phyloP scores from a whole-genome alignment of 352 stramenopile genomes.

The Phytophthora nicotianae region DNA sequence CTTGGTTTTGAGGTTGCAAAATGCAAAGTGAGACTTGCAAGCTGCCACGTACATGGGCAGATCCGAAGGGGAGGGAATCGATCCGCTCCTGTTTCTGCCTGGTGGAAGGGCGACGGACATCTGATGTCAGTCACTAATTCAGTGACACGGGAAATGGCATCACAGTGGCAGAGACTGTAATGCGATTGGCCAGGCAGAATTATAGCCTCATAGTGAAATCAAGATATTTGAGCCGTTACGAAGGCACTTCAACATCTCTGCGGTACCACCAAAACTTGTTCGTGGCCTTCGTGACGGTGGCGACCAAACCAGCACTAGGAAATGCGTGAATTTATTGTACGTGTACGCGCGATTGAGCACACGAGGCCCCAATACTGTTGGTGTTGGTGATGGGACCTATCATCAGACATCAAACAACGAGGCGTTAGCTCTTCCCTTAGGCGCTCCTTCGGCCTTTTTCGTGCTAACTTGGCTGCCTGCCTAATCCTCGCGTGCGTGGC shows the following conservation, averaged over 20 bases:
- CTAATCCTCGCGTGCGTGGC: conserved; percentile 14
- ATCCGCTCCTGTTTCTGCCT: conserved; percentile 13
- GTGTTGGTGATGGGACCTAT: too few relatives aligned
- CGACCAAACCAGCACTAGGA: background rate
- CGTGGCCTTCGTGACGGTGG: background rate
- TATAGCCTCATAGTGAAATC: conserved; percentile 8
- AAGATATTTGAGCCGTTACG: conserved; percentile 24
- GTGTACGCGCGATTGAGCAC: too few relatives aligned
- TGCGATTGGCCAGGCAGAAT: background rate
- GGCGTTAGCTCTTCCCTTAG: conserved; percentile 12
- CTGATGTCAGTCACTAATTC: too few relatives aligned
- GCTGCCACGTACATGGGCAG: conserved; percentile 18
- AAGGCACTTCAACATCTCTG: conserved; percentile 22
- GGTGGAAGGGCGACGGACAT: conserved; percentile 10
- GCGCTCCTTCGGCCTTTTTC: conserved; percentile 26
- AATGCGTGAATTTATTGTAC: background rate
- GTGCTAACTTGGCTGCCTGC: background rate
- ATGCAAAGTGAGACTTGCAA: conserved; percentile 23
- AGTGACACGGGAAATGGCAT: background rate
- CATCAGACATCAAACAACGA: conserved; percentile 8
- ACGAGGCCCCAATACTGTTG: too few relatives aligned
- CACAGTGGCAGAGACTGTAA: background rate
- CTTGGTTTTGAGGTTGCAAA: conserved; percentile 25
- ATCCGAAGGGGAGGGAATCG: conserved; percentile 6
- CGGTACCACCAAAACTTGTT: conserved; percentile 6